These are phyloP conservation scores for Hericium rajendrae DNA, from an alignment of 768 basidiomycete species.

Conservation along the genomic window DNA sequence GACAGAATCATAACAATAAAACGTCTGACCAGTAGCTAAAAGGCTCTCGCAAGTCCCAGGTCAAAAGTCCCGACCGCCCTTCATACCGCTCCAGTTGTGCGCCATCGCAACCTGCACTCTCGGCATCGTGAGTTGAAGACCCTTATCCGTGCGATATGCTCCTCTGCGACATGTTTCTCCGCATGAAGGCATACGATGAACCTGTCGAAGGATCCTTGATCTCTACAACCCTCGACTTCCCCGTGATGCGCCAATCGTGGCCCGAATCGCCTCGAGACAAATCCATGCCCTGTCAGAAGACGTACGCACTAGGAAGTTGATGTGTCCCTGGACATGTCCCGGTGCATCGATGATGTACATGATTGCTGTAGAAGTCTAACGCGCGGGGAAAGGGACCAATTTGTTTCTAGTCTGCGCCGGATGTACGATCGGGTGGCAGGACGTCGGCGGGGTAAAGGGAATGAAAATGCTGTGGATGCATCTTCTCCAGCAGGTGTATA, in stretches of 20 bases:
- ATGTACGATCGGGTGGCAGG: neutral
- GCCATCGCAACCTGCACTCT: no score
- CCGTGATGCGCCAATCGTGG: conserved; percentile 5
- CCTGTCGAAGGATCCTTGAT: neutral
- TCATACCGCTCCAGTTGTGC: no score
- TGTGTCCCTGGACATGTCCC: conserved; percentile 13
- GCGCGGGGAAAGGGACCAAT: conserved; percentile 11
- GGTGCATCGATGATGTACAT: conserved; percentile 14
- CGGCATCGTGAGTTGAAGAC: no score
- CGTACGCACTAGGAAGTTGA: conserved; percentile 12
- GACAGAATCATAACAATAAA: no score
- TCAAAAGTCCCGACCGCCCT: no score
- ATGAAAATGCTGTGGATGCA: conserved; percentile 3
- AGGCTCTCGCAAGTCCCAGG: no score
- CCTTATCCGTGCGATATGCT: neutral
- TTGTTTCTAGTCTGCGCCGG: neutral
- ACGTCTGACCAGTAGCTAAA: no score
- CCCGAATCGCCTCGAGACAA: conserved; percentile 10
- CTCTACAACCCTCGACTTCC: conserved; percentile 3
- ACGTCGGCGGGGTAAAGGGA: neutral
- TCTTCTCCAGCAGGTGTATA: neutral
- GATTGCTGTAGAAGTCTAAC: conserved; percentile 11
- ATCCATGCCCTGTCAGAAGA: conserved; percentile 11
- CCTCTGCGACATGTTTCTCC: neutral
- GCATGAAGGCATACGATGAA: neutral